phyloP scores from a whole-genome alignment of 495 filamentous ascomycete species.

The Neurospora sp. region DNA sequence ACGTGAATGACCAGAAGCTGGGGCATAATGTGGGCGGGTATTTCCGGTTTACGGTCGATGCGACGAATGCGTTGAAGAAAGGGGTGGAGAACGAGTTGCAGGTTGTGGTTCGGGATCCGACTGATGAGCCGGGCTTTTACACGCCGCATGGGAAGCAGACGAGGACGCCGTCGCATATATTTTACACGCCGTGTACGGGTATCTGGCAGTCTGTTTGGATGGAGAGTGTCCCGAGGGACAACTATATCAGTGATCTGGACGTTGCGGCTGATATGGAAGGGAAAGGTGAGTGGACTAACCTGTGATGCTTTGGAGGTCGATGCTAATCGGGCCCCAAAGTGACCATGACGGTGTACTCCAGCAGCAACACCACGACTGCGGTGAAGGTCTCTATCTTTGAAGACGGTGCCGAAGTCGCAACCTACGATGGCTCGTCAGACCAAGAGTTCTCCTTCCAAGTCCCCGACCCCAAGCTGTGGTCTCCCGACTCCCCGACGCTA shows the following conservation, averaged over 20 bases:
- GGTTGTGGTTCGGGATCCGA: slow-evolving; percentile 57
- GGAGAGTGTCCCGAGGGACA: slow-evolving; percentile 41
- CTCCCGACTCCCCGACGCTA: slow-evolving; percentile 47
- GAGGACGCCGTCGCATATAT: slow-evolving; percentile 49
- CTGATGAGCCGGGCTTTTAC: slow-evolving; percentile 36
- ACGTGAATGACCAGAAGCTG: slow-evolving; percentile 47
- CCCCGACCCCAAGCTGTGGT: slow-evolving; percentile 43
- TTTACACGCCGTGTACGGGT: slow-evolving; percentile 58
- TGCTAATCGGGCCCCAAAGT: slow-evolving; percentile 28
- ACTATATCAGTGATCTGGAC: slow-evolving; percentile 46
- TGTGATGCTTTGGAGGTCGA: background rate
- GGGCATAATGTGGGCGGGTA: slow-evolving; percentile 53
- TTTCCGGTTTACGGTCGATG: slow-evolving; percentile 49
- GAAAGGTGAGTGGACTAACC: slow-evolving; percentile 30
- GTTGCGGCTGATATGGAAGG: slow-evolving; percentile 50
- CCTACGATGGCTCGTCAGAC: slow-evolving; percentile 27
- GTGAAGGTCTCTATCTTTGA: slow-evolving; percentile 35
- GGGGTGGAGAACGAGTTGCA: slow-evolving; percentile 41
- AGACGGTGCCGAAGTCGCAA: slow-evolving; percentile 22
- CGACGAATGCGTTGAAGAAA: slow-evolving; percentile 36
- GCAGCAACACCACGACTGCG: slow-evolving; percentile 9
- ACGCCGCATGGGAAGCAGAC: slow-evolving; percentile 60
- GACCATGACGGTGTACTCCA: slow-evolving; percentile 38
- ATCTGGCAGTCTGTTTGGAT: slow-evolving; percentile 67
- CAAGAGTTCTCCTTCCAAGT: slow-evolving; percentile 43